Evolutionary conservation across 768 basidiomycete species (phyloP), one percentile per base, ranked within the genome.

Genomic region (Tylopilus plumbeoviolaceoides): DNA sequence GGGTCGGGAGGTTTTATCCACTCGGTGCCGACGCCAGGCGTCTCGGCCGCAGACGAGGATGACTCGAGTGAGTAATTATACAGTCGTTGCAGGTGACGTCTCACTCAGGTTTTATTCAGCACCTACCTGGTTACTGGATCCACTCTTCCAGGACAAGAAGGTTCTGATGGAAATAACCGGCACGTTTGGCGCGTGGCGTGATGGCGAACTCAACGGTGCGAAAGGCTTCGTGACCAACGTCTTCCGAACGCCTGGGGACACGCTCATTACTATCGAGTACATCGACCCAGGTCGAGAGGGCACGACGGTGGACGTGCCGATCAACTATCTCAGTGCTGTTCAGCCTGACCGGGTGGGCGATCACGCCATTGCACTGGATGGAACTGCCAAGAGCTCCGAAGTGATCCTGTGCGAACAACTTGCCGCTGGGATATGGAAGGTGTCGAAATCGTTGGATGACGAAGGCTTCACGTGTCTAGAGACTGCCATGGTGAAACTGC

Each of bases 311-410:
- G 71, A 78, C 20, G 69, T 75, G 17, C 72, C 75, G 20, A 67
- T 74, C 53, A 65, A 62, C 41, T 78, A 76, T 50, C 66, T 82
- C 23, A 62, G 57, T 3, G 75, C 79, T 5, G 63, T 78, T 8
- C 63, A 55, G 14, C 79, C 80, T 0, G 52, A 57, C 2, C 50
- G 58, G 12, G 70, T 66, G 40, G 75, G 73, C 8, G 77, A 84
- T 40, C 73, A 73, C 36, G 84, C 81, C 6, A 54, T 86, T 39
- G 72, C 76, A 20, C 65, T 83, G 48, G 71, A 72, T 6, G 83
- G 80, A 1, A 51, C 60, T 18, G 55, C 66, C 35, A 76, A 70
- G 57, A 80, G 79, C 17, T 64, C 63, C 20, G 66, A 74, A 50
- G 74, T 82, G 53, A 70, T 78, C 38, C 66, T 83, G 53, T 64